These are phyloP conservation scores for Zygotorulaspora mrakii DNA, from an alignment of 1,139 yeast species.

Conservation along the genomic window DNA sequence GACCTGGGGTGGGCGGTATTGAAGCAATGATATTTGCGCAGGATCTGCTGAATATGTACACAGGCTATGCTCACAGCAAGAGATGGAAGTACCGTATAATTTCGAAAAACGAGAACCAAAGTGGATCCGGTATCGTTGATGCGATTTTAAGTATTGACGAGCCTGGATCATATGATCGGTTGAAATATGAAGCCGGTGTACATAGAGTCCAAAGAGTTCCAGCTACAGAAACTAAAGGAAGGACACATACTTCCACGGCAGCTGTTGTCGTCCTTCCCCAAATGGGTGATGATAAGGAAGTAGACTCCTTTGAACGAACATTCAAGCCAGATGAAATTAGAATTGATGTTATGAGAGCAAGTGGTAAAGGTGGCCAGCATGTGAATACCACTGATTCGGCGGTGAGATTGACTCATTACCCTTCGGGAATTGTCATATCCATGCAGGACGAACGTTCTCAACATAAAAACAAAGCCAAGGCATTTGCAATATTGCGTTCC, in stretches of 20 bases:
- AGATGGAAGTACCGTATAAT: conserved; percentile 66
- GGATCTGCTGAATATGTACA: conserved; percentile 79
- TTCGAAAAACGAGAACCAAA: conserved; percentile 51
- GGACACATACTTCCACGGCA: conserved; percentile 93
- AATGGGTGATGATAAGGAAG: conserved; percentile 50
- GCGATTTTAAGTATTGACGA: conserved; percentile 72
- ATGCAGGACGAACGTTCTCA: conserved; percentile 97
- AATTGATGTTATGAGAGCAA: conserved; percentile 92
- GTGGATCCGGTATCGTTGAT: conserved; percentile 68
- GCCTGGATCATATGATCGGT: conserved; percentile 68
- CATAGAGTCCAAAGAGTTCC: conserved; percentile 96
- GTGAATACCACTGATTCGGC: conserved; percentile 98
- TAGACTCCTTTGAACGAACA: conserved; percentile 64
- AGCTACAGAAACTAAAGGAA: conserved; percentile 86
- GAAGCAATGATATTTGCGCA: conserved; percentile 87
- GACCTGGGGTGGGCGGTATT: conserved; percentile 96
- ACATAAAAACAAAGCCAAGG: conserved; percentile 93
- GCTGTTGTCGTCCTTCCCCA: conserved; percentile 94
- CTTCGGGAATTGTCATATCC: conserved; percentile 82
- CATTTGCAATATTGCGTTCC: conserved; percentile 76
- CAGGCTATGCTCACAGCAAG: conserved; percentile 59
- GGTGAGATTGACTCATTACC: conserved; percentile 85
- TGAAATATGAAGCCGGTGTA: conserved; percentile 90
- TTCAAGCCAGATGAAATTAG: conserved; percentile 87
- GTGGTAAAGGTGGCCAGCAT: conserved; percentile 98